Conservation (phyloP, 2,329 filamentous ascomycete genomes). For the Escovopsis sp. region DNA sequence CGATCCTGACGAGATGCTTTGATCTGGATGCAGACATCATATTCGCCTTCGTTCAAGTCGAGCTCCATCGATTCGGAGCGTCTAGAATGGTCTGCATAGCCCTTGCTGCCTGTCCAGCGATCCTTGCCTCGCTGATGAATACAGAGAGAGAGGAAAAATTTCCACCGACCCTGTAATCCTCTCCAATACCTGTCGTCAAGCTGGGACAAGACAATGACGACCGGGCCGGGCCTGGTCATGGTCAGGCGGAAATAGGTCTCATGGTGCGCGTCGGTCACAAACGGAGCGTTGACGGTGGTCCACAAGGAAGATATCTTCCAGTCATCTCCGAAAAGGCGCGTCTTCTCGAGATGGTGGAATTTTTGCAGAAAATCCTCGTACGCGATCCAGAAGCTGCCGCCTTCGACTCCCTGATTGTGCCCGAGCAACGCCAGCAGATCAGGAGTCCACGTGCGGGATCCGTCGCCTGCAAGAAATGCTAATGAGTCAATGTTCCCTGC, state of each 20-base stretch:
- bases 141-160: constrained; percentile 38
- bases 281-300: constrained; percentile 39
- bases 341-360: constrained; percentile 43
- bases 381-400: constrained; percentile 51
- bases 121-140: constrained; percentile 30
- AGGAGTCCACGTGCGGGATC: constrained; percentile 71
- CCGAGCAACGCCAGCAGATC: constrained; percentile 60
- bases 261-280: constrained; percentile 40
- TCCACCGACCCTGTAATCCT: constrained; percentile 42
- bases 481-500: background rate
- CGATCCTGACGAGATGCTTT: constrained; percentile 45
- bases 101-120: constrained; percentile 40
- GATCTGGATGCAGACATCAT: constrained; percentile 62
- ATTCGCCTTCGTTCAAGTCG: constrained; percentile 57
- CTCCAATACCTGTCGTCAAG: constrained; percentile 43
- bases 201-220: constrained; percentile 42
- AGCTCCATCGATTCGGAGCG: constrained; percentile 65
- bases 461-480: constrained; percentile 35
- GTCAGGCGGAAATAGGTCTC: constrained; percentile 37
- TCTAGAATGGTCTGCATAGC: constrained; percentile 41
- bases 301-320: constrained; percentile 35
- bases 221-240: constrained; percentile 31
- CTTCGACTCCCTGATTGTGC: constrained; percentile 57
- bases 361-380: constrained; percentile 45
- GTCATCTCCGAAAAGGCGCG: constrained; percentile 40